Evolutionary conservation across 106 monocot species (phyloP), one percentile per base, ranked within the genome.

Genomic region (Gastrodia elata): DNA sequence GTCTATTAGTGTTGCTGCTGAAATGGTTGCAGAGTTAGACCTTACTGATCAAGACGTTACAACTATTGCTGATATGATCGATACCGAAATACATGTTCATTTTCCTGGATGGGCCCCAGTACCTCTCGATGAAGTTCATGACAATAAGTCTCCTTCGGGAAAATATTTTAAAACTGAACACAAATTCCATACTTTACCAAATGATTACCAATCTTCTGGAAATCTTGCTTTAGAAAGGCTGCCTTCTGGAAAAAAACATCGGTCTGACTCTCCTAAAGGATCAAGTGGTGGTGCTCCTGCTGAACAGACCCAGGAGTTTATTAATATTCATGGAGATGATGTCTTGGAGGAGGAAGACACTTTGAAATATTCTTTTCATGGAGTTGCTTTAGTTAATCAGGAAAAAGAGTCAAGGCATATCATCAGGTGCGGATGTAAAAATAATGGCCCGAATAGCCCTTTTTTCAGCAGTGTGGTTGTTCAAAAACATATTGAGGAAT

Each of bases 1-100:
- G 42, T 82, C 85, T n/a, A 77, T 83, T 15, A 76, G 82, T 78
- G 93, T 89, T 39, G 85, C 87, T 40, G 83, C 78, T 70, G 89
- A 93, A 72, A 85, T 93, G 87, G 89, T 87, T 36, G 82, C 73
- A 2, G 89, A 83, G 40, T 65, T 89, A 15, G 77, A 83, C 73
- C 83, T 87, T 68, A 81, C 81, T 18, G 83, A 89, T 75, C 87
- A 89, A 69, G 87, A 93, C 68, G 82, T 87, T 38, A 87, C 79
- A 26, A 39, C 77, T 4, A 87, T 93, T 76, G 93, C 93, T 58
- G 80, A 59, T 71, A 87, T 87, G 89, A 93, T 93, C 18, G 87
- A 93, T 58, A 30, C 81, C 20, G 93, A 87, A 68, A 93, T 93
- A 72, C 81, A 81, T 40, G 71, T 75, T 18, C 80, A 89, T 79